Percentiles rank a stretch among this genome's conserved stretches.
Conservation (phyloP, 345 rosid genomes). For the Aurinia saxatilis region DNA sequence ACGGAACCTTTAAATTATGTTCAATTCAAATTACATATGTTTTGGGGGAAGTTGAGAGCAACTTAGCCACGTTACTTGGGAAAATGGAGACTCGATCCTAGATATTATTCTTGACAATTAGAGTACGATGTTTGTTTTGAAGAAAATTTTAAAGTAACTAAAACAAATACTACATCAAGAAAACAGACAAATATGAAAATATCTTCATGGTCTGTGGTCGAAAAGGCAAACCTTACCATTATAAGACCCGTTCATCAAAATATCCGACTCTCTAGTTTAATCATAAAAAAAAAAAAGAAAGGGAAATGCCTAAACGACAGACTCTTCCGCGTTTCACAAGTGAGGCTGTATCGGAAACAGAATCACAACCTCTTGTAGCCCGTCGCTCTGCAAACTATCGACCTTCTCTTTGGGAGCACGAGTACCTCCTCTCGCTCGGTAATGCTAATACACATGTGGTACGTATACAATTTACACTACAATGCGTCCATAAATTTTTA, state of each 20-base stretch:
- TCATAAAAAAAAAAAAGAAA: not conserved
- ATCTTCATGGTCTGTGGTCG: not conserved
- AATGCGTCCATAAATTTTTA: too few species aligned
- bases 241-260: not conserved
- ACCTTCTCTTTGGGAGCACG: slow-evolving; percentile 30
- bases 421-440: slow-evolving; percentile 30
- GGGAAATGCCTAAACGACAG: not conserved
- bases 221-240: not conserved
- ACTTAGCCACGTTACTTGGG: too few species aligned
- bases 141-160: too few species aligned
- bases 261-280: not conserved
- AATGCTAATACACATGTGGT: slow-evolving; percentile 12
- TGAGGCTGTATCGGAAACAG: too few species aligned
- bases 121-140: too few species aligned
- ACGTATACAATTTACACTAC: not conserved
- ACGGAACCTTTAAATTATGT: too few species aligned
- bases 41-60: not conserved
- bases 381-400: slow-evolving; percentile 31
- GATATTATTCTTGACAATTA: too few species aligned
- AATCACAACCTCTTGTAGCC: slow-evolving; percentile 5
- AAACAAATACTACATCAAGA: not conserved
- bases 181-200: not conserved
- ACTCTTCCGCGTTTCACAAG: not conserved
- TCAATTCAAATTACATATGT: not conserved
- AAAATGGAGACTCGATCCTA: too few species aligned